These are phyloP conservation scores for Penicillium canariense DNA, from an alignment of 495 filamentous ascomycete species.

Conservation along the genomic window DNA sequence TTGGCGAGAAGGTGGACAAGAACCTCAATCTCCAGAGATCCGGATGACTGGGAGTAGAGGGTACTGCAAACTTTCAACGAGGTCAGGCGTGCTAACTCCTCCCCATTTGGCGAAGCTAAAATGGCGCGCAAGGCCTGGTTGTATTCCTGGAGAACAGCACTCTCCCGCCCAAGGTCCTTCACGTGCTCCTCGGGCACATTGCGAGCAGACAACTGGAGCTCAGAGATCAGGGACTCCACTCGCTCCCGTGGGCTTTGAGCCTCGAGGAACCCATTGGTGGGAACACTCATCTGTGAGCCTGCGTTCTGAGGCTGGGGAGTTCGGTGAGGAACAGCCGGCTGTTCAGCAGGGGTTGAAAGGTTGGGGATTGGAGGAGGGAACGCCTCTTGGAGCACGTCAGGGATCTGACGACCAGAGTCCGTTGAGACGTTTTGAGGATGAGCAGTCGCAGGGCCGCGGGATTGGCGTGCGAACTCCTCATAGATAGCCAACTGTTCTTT, in stretches of 20 bases:
- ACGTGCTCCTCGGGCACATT: slow-evolving; percentile 68
- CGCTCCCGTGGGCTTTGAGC: slow-evolving; percentile 58
- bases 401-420: slow-evolving; percentile 58
- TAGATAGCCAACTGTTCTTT: slow-evolving; percentile 93
- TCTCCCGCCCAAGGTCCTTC: slow-evolving; percentile 62
- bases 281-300: slow-evolving; percentile 40
- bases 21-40: slow-evolving; percentile 72
- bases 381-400: slow-evolving; percentile 80
- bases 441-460: slow-evolving; percentile 53
- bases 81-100: slow-evolving; percentile 64
- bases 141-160: slow-evolving; percentile 62
- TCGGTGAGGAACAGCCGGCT: slow-evolving; percentile 70
- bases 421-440: slow-evolving; percentile 57
- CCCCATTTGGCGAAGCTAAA: slow-evolving; percentile 52
- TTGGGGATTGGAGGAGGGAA: slow-evolving; percentile 68
- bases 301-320: slow-evolving; percentile 62
- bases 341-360: slow-evolving; percentile 77
- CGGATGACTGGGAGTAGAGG: slow-evolving; percentile 60
- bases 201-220: slow-evolving; percentile 63
- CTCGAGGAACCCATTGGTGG: slow-evolving; percentile 65
- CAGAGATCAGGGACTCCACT: slow-evolving; percentile 65
- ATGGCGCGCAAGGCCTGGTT: slow-evolving; percentile 53
- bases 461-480: slow-evolving; percentile 86
- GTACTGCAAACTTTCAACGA: slow-evolving; percentile 68
- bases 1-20: slow-evolving; percentile 78